Conservation (phyloP, 148 eudicot genomes). For the Dysphania ambrosioides region DNA sequence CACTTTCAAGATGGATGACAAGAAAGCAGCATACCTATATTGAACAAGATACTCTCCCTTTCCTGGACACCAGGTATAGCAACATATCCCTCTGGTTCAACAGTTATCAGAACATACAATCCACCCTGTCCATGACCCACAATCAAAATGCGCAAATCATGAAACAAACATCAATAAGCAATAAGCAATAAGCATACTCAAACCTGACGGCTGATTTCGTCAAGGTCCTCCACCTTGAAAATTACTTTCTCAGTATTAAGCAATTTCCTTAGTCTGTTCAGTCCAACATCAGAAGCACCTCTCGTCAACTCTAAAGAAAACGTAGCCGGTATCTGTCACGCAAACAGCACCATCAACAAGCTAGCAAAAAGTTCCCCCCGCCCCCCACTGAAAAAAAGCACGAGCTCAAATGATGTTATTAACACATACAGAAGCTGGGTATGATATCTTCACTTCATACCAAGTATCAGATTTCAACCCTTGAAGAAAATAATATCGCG, state of each 20-base stretch:
- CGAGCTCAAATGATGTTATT: background rate
- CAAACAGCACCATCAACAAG: slow-evolving; percentile 13
- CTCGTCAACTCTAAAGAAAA: slow-evolving; percentile 62
- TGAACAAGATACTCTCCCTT: slow-evolving; percentile 58
- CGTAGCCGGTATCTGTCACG: slow-evolving; percentile 65
- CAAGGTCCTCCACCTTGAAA: slow-evolving; percentile 54
- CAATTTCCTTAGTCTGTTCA: slow-evolving; percentile 54
- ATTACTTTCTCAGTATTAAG: slow-evolving; percentile 85
- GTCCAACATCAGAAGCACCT: slow-evolving; percentile 44
- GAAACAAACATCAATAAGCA: slow-evolving; percentile 9
- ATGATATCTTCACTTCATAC: slow-evolving; percentile 99
- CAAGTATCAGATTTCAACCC: slow-evolving; percentile 62
- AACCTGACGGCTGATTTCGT: slow-evolving; percentile 46
- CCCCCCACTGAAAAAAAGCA: too few relatives aligned
- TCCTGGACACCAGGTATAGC: slow-evolving; percentile 66
- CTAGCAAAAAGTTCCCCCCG: background rate
- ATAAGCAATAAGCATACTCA: slow-evolving; percentile 12
- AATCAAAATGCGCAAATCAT: slow-evolving; percentile 9
- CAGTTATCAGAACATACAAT: slow-evolving; percentile 55
- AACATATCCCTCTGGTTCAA: slow-evolving; percentile 84
- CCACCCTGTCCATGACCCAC: slow-evolving; percentile 39
- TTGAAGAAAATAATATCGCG: slow-evolving; percentile 54
- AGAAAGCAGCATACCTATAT: slow-evolving; percentile 54
- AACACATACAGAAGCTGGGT: slow-evolving; percentile 88
- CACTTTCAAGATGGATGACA: background rate